Conservation (phyloP, 192 early-diverging fungal species). For the Piromyces sp. region DNA sequence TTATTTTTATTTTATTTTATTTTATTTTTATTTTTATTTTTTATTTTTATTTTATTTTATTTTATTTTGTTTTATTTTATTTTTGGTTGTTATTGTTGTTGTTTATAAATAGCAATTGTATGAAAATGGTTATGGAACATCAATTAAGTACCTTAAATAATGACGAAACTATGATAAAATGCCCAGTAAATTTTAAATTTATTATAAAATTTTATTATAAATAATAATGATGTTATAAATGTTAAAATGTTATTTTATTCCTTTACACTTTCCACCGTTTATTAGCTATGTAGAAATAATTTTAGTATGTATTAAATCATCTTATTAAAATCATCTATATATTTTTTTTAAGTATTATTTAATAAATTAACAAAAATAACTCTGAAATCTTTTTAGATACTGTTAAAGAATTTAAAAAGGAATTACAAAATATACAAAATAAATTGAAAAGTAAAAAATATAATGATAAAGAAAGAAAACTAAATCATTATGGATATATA, state of each 20-base stretch:
- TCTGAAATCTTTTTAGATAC: too few species aligned
- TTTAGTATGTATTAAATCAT: neutral
- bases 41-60: neutral
- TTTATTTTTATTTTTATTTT: neutral
- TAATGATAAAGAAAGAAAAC: neutral
- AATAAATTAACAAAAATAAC: too few species aligned
- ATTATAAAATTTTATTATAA: too few species aligned
- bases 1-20: too few species aligned
- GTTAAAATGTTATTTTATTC: too few species aligned
- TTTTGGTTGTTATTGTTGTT: too few species aligned
- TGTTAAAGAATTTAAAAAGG: neutral
- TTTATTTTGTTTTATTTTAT: too few species aligned
- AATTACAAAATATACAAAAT: neutral
- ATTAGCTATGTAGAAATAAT: neutral
- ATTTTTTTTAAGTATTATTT: too few species aligned
- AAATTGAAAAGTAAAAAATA: neutral
- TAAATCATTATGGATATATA: neutral
- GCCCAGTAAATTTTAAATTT: neutral
- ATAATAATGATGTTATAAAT: too few species aligned
- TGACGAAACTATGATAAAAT: neutral
- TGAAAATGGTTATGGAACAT: neutral
- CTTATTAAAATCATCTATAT: too few species aligned
- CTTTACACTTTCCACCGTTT: too few species aligned
- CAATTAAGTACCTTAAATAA: neutral
- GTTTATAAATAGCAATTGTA: neutral